Evolutionary conservation across 2,329 filamentous ascomycete genomes (phyloP), one percentile per base, ranked within the genome.

Genomic region (Alternaria sp.): DNA sequence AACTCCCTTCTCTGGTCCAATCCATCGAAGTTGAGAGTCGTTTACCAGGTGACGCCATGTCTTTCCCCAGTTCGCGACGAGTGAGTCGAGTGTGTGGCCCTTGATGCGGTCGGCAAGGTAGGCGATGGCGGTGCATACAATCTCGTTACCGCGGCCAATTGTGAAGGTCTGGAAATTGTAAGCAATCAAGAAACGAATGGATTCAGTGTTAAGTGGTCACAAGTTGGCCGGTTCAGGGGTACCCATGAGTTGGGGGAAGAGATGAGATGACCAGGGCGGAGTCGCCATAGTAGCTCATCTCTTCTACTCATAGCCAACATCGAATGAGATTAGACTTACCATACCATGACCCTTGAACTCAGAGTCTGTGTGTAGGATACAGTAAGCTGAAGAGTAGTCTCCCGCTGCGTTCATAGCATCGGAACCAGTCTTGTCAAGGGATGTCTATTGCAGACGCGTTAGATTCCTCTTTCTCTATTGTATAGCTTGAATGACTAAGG

Each of bases 341-440:
- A 95, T 95, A 74, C 92, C 92, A 76, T 96, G 92, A 13, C 92
- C 92, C 1, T 86, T 85, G 75, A 86, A 86, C 11, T 86, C 77
- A 1, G 91, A 90, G 77, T 96, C 91, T 0, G 93, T 97, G 77
- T 93, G 84, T 52, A 97, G 84, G 74, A 97, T 95, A 80, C 93
- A 97, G 85, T 97, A 97, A n/a, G 94, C 93, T 12, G 93, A 87
- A 2, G 93, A 97, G 83, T 97, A 97, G 81, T 97, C 93, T 65
- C 93, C 92, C 3, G 93, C 93, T 4, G 92, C 91, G 77, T 97
- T 97, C 94, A 97, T 97, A 75, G 93, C 94, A 87, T 97, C 94
- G 9, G 93, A 96, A 74, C 93, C 93, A n/a, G 93, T 97, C 84
- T 95, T 96, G 82, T 97, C 93, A 65, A 97, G 89, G 44, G 93